Evolutionary conservation across 257 asterid genomes (phyloP), one percentile per base, ranked within the genome.

Genomic region (Solanum pinnatisectum): DNA sequence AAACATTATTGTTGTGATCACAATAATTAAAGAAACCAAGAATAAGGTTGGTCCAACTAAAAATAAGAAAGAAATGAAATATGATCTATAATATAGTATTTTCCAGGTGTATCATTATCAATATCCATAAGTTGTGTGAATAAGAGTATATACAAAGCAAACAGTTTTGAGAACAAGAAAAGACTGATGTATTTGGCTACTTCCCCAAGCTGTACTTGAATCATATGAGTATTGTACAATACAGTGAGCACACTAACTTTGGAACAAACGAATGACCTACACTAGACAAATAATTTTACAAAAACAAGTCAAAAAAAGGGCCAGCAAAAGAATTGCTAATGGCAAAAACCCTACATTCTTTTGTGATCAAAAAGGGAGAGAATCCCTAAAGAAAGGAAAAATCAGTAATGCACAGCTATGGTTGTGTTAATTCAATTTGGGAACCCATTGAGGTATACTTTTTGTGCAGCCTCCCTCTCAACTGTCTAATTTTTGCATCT

Each of bases 401-500:
- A 74, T 74, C 84, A 88, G 37, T 77, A 71, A 9, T 74, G 83
- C 74, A 86, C 73, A 73, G 74, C 70, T 32, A 73, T 68, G 87
- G 36, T 44, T 56, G 59, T 76, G 84, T 39, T 33, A 60, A 25
- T 23, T 86, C 88, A 23, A 72, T 73, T 73, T 79, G 82, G 46
- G 84, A 8, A 73, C 74, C 89, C 84, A 92, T 88, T 40, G 94
- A 86, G 30, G 98, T 92, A 87, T 91, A 93, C 89, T 94, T 96
- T 93, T 91, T 97, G 33, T 94, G 97, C 93, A 97, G 85, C 63
- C 86, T 91, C 89, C 94, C 98, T 89, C 90, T 96, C 87, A 97
- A 85, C 89, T 91, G 98, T 90, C 98, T 91, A 91, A 96, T 97
- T 85, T 94, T 94, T 8, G 99, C 98, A 63, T 97, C 99, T 8